Percentiles rank a stretch among this genome's conserved stretches.
Evolutionary conservation across 768 basidiomycete species (phyloP).

Genomic region (Russula brevipes): DNA sequence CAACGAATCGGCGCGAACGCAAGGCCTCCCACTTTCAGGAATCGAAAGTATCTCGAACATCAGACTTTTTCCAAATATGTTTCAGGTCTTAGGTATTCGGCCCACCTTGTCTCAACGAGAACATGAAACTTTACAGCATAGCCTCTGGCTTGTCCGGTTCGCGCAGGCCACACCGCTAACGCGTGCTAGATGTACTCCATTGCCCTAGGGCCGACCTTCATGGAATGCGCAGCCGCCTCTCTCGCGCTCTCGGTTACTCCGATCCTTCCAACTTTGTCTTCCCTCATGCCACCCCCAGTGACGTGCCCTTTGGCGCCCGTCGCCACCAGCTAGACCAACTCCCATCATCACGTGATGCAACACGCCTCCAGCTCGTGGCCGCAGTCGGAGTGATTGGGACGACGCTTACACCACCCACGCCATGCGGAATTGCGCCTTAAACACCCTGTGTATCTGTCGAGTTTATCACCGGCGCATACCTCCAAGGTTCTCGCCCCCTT

Average conservation of each 20-base stretch:
- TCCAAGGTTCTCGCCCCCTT: slow-evolving; percentile 12
- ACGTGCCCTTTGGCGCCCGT: not conserved
- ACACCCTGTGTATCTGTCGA: slow-evolving; percentile 7
- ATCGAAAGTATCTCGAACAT: slow-evolving; percentile 7
- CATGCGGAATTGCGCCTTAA: slow-evolving; percentile 10
- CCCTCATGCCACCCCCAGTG: not conserved
- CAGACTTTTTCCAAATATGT: slow-evolving; percentile 1
- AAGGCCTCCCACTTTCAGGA: slow-evolving; percentile 7
- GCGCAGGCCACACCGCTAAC: not conserved
- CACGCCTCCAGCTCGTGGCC: slow-evolving; percentile 21
- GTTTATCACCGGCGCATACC: slow-evolving; percentile 13
- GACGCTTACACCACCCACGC: slow-evolving; percentile 12
- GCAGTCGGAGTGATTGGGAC: slow-evolving; percentile 12
- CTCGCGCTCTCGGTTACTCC: not conserved
- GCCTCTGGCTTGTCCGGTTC: slow-evolving; percentile 1
- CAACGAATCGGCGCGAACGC: not conserved
- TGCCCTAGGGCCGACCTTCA: not conserved
- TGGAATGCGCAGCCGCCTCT: not conserved
- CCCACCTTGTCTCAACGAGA: slow-evolving; percentile 2
- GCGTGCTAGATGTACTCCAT: not conserved
- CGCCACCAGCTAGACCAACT: not conserved
- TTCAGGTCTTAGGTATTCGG: slow-evolving; percentile 1
- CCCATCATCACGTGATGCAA: slow-evolving; percentile 15
- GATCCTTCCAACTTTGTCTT: not conserved
- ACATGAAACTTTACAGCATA: slow-evolving; percentile 18